Base-by-base conservation (phyloP, 805 yeast genomes). In the Ogataea nonfermentans region DNA sequence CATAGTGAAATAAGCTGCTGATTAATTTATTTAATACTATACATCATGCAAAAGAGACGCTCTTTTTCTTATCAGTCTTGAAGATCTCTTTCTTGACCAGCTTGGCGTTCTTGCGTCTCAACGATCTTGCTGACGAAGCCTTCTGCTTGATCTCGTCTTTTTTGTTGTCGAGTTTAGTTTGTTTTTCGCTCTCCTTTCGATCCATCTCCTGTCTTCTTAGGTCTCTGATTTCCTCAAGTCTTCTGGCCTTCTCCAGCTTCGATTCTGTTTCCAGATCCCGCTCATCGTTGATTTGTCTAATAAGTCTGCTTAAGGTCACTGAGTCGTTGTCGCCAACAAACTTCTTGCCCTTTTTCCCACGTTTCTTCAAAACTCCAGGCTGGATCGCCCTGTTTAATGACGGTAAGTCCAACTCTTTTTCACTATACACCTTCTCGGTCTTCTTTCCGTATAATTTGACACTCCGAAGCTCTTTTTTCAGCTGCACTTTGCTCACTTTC, bases 221-320 rank as follows among this genome's bases (percentile, higher is more conserved):
- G 30, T 88, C 96, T 56, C 99, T 75, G 43, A 91, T 77, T 52
- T 86, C 95, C 62, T 91, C 97, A 33, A 93, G 70, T 62, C 95
- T 81, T 57, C 86, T 78, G 0, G 95, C 81, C 57, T 86, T 87
- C 58, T 91, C 99, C 41, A 93, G 69, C 63, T 89, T 93, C 51
- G 95, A 84, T 56, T 90, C 96, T 52, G 83, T 81, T 7, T 78
- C 75, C 29, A 76, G 73, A 46, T 91, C 97, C 48, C 80, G 73
- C 45, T 81, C 77, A 57, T 89, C 95, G 53, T 88, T 89, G 40
- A 93, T 88, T 23, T 83, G 78, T 48, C 80, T 82, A 37, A 90
- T 78, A 44, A 91, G 70, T 61, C 95, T 73, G 48, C 75, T 76
- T 65, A 88, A 56, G 23, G 76, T 71, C 32, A 78, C 56, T 10